These are phyloP conservation scores for Arthrobotrys conoides DNA, from an alignment of 2,329 filamentous ascomycete genomes.

Conservation along the genomic window DNA sequence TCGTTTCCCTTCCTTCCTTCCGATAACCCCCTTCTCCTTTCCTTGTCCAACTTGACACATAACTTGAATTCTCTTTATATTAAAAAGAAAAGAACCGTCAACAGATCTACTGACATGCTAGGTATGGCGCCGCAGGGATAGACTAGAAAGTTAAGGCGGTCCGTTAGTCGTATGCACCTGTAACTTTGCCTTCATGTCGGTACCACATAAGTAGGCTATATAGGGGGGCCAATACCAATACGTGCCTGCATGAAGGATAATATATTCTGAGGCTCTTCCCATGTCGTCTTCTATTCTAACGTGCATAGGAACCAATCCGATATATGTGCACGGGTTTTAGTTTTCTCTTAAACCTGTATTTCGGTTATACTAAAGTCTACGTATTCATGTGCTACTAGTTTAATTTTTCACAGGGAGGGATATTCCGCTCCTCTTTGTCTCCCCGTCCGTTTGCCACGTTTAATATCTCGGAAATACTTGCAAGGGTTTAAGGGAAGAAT, in stretches of 20 bases:
- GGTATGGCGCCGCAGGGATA: not conserved
- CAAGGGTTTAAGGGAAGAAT: not conserved
- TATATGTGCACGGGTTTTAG: no score
- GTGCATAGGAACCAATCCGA: no score
- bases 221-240: not conserved
- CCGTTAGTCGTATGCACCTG: not conserved
- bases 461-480: not conserved
- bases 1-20: not conserved
- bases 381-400: not conserved
- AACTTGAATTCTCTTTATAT: slow-evolving; percentile 13
- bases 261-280: slow-evolving; percentile 38
- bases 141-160: not conserved
- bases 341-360: no score
- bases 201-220: slow-evolving; percentile 9
- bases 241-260: slow-evolving; percentile 7
- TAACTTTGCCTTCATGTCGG: slow-evolving; percentile 5
- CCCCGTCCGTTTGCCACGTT: not conserved
- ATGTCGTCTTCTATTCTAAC: slow-evolving; percentile 8
- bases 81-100: not conserved
- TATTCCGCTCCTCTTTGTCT: not conserved
- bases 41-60: slow-evolving; percentile 30
- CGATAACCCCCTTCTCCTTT: slow-evolving; percentile 14
- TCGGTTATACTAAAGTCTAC: no score
- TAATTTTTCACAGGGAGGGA: not conserved
- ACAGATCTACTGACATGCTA: not conserved